Evolutionary conservation across 306 rosid genomes (phyloP), one percentile per base, ranked within the genome.

Genomic region (Quercus engelmannii): DNA sequence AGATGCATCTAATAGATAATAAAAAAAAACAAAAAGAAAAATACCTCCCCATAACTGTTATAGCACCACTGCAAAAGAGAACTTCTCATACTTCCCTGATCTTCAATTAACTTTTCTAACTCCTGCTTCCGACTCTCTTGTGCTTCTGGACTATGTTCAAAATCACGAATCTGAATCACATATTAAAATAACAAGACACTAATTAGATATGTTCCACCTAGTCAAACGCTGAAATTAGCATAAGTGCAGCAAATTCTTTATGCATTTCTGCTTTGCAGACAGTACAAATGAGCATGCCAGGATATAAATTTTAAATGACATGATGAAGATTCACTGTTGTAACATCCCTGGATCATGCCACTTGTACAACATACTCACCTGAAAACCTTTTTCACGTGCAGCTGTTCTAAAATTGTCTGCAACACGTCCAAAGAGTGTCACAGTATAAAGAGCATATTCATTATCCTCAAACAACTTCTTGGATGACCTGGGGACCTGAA

Each of bases 31-130:
- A 59, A 65, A 12, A 62, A 30, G 49, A 55, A 43, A 74, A 77
- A 74, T 84, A 94, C 98, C 97, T 94, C 98, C 55, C 97, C 98
- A 46, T 94, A 94, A 85, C 98, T 94, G 74, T 94, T 86, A 55
- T 88, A 88, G 81, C 93, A 92, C 98, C 98, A 94, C 69, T 92
- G 97, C 89, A 94, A 79, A 69, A 94, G 88, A 83, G 97, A 92
- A 89, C 90, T 85, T 85, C 92, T 89, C 80, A 94, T 76, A 84
- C 76, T 89, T 85, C 90, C 97, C 86, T 94, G 98, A 83, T 89
- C 98, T 79, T 86, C 92, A 63, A 89, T 38, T 88, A 94, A 81
- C 83, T 89, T 92, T 74, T 92, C 94, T 64, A 90, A 83, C 86
- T 94, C 97, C 80, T 84, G 90, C 88, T 94, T 94, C 79, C 92